Evolutionary conservation across 345 rosid genomes (phyloP).

Genomic region (Pistacia vera): DNA sequence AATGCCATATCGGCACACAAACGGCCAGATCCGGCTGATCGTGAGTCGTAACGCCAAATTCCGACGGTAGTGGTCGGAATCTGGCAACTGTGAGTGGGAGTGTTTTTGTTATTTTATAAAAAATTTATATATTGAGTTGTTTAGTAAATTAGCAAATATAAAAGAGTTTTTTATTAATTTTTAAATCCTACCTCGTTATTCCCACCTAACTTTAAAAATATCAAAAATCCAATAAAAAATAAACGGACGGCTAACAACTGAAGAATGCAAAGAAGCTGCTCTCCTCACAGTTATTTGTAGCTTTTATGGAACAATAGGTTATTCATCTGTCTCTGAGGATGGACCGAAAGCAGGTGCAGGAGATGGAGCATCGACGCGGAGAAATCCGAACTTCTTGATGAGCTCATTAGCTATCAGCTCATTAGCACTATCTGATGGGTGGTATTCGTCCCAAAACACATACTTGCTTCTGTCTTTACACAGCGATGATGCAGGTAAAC

Average conservation of each 20-base stretch:
- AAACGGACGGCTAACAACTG: not conserved
- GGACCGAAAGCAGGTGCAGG: conserved; percentile 53
- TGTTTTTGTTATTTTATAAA: no score
- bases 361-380: conserved; percentile 38
- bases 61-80: no score
- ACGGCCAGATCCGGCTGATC: no score
- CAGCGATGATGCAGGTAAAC: conserved; percentile 79
- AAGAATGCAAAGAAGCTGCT: not conserved
- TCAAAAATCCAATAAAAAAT: no score
- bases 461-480: conserved; percentile 86
- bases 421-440: conserved; percentile 83
- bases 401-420: conserved; percentile 82
- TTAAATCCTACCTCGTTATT: no score
- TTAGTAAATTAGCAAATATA: no score
- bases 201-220: no score
- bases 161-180: no score
- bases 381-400: conserved; percentile 69
- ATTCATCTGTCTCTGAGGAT: conserved; percentile 33
- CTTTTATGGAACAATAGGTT: not conserved
- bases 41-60: no score
- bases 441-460: conserved; percentile 98
- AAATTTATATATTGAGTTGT: no score
- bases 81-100: no score
- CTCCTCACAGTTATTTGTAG: not conserved
- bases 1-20: no score